These are phyloP conservation scores for Luvunga scandens DNA, from an alignment of 345 rosid genomes.

Conservation along the genomic window DNA sequence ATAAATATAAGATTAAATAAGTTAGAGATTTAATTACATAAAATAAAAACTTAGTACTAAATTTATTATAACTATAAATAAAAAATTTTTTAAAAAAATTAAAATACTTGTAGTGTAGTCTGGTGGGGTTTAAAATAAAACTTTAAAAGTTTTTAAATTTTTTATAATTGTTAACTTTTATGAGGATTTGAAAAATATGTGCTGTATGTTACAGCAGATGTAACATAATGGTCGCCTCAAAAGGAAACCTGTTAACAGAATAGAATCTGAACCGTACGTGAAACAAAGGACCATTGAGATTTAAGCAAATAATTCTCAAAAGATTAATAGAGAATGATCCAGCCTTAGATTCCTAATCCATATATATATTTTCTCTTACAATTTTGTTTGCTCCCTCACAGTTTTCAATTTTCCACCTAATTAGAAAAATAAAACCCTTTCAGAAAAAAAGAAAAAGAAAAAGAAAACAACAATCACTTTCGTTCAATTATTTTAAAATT, in stretches of 20 bases:
- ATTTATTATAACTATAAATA: too few relatives aligned
- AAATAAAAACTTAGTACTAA: too few relatives aligned
- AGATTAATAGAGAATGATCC: not conserved
- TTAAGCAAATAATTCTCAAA: not conserved
- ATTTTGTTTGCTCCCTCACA: not conserved
- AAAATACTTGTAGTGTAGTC: too few relatives aligned
- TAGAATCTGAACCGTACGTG: not conserved
- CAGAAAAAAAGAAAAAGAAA: not conserved
- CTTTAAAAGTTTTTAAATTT: too few relatives aligned
- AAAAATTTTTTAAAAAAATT: too few relatives aligned
- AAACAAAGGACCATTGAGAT: not conserved
- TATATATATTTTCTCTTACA: not conserved
- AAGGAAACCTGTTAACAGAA: not conserved
- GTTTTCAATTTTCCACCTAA: not conserved
- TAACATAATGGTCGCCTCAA: too few relatives aligned
- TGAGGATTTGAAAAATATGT: too few relatives aligned
- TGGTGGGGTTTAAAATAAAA: too few relatives aligned
- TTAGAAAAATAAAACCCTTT: not conserved
- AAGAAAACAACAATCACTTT: not conserved
- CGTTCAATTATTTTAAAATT: not conserved
- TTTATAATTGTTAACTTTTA: too few relatives aligned
- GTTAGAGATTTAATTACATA: too few relatives aligned
- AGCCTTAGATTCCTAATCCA: not conserved
- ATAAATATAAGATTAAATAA: too few relatives aligned
- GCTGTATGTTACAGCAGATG: too few relatives aligned